These are phyloP conservation scores for Phytopythium montanum DNA, from an alignment of 352 stramenopile species.

Conservation along the genomic window DNA sequence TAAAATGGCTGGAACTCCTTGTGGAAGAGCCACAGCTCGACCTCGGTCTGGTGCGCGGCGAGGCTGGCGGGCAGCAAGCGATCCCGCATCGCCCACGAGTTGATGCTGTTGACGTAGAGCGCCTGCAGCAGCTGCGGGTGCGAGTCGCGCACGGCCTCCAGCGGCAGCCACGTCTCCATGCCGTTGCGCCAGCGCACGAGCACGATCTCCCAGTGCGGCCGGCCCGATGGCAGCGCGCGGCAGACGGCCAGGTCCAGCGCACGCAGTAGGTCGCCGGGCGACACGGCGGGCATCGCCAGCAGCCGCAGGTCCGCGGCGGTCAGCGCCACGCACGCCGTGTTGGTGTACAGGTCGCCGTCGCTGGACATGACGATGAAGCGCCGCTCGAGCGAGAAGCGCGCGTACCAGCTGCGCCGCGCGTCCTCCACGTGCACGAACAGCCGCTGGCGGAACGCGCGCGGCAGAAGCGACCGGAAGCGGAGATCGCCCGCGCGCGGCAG, in stretches of 20 bases:
- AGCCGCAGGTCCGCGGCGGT: conserved; percentile 39
- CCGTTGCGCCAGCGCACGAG: conserved; percentile 63
- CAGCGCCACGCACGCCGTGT: conserved; percentile 30
- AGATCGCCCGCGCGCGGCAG: conserved; percentile 56
- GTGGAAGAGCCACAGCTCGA: conserved; percentile 74
- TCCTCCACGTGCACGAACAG: conserved; percentile 53
- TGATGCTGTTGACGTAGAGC: conserved; percentile 77
- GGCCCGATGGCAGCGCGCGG: conserved; percentile 14
- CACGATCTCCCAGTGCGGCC: conserved; percentile 63
- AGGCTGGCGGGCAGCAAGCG: conserved; percentile 42
- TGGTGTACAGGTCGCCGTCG: conserved; percentile 61
- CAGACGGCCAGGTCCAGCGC: conserved; percentile 74
- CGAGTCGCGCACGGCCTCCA: conserved; percentile 47
- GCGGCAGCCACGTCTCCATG: conserved; percentile 62
- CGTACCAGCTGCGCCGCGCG: conserved; percentile 40
- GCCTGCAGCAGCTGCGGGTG: conserved; percentile 50
- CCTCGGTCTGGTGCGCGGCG: conserved; percentile 42
- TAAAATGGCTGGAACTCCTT: conserved; percentile 66
- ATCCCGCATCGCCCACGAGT: conserved; percentile 61
- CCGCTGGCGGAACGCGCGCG: conserved; percentile 36
- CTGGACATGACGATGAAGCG: conserved; percentile 77
- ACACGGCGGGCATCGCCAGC: conserved; percentile 50
- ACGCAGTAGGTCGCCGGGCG: conserved; percentile 51
- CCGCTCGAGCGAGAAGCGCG: conserved; percentile 50
- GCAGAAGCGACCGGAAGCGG: conserved; percentile 45